Evolutionary conservation across 1,139 yeast genomes (phyloP).

Genomic region (Blastobotrys aristatus): DNA sequence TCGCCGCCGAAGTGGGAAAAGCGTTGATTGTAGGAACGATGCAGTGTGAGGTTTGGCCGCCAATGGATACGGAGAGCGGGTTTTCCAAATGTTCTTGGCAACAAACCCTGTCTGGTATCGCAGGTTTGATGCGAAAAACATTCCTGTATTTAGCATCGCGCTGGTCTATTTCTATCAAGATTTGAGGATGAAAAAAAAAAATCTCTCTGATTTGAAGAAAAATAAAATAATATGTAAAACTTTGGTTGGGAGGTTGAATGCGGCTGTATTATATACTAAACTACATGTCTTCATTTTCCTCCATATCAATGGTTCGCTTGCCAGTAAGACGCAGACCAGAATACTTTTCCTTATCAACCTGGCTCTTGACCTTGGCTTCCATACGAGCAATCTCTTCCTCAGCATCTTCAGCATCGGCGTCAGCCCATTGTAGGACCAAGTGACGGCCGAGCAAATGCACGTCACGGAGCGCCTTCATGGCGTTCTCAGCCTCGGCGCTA

Average conservation of each 20-base stretch:
- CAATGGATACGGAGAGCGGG: too few species aligned
- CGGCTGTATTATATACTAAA: background rate
- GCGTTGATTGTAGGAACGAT: conserved; percentile 5
- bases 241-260: background rate
- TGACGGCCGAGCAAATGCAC: conserved; percentile 96
- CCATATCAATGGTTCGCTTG: conserved; percentile 68
- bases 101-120: conserved; percentile 1
- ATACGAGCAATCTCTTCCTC: conserved; percentile 87
- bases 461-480: conserved; percentile 92
- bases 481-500: conserved; percentile 88
- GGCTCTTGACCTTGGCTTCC: conserved; percentile 80
- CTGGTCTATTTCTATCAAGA: background rate
- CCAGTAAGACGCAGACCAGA: conserved; percentile 56
- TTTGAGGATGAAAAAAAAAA: background rate
- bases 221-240: background rate
- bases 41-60: too few species aligned
- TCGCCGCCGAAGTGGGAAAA: conserved; percentile 2
- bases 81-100: conserved; percentile 1
- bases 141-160: background rate
- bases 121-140: conserved; percentile 7
- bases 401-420: conserved; percentile 71
- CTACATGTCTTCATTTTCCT: conserved; percentile 42
- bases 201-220: too few species aligned
- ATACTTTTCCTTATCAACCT: conserved; percentile 67
- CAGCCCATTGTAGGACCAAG: conserved; percentile 91